These are phyloP conservation scores for Skeletonema costatum DNA, from an alignment of 108 stramenopile genomes.

Conservation along the genomic window DNA sequence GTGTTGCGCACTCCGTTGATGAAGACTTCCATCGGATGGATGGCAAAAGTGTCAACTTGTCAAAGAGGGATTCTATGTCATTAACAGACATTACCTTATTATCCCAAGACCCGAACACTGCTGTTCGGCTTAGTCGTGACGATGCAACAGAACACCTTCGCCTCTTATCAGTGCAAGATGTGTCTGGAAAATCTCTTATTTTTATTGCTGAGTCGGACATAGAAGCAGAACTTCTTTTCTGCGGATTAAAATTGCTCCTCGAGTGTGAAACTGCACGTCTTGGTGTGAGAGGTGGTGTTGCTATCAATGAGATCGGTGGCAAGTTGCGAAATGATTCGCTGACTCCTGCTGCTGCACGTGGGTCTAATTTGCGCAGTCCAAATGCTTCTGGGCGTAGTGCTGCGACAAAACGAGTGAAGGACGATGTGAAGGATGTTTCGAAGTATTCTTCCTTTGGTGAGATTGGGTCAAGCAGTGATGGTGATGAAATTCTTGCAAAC, in stretches of 20 bases:
- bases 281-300: constrained; percentile 71
- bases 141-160: constrained; percentile 70
- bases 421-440: constrained; percentile 22
- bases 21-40: constrained; percentile 17
- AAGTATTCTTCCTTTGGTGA: constrained; percentile 47
- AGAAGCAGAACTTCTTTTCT: constrained; percentile 75
- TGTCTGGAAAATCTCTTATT: constrained; percentile 59
- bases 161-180: constrained; percentile 67
- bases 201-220: constrained; percentile 71
- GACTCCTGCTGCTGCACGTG: constrained; percentile 53
- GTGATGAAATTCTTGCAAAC: constrained; percentile 25
- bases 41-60: constrained; percentile 68
- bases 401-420: constrained; percentile 8
- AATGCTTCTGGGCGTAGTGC: constrained; percentile 9
- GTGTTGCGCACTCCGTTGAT: constrained; percentile 24
- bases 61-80: constrained; percentile 76
- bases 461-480: constrained; percentile 42
- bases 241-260: constrained; percentile 74
- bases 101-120: constrained; percentile 59
- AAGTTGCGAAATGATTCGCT: constrained; percentile 46
- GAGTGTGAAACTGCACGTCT: constrained; percentile 79
- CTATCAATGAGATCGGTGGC: constrained; percentile 44
- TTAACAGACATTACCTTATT: constrained; percentile 72
- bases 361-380: constrained; percentile 7
- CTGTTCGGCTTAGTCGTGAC: constrained; percentile 56